phyloP scores from a whole-genome alignment of 2,329 filamentous ascomycete genomes.

The Cladorrhinum sp. region DNA sequence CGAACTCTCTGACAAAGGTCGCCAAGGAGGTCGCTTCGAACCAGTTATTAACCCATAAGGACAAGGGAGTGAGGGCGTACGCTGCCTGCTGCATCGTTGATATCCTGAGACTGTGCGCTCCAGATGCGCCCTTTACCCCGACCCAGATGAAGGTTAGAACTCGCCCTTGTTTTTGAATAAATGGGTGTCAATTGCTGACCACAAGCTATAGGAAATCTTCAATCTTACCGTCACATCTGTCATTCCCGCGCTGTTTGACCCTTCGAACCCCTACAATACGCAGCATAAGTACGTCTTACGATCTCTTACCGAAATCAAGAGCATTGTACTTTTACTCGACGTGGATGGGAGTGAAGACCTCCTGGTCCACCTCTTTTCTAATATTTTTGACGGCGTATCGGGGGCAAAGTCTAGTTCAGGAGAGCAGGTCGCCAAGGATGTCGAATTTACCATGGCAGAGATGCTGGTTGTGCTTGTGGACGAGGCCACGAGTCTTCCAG shows the following conservation, averaged over 20 bases:
- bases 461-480: slow-evolving; percentile 84
- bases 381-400: slow-evolving; percentile 89
- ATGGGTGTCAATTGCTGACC: slow-evolving; percentile 24
- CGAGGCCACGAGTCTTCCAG: slow-evolving; percentile 73
- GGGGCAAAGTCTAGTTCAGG: slow-evolving; percentile 71
- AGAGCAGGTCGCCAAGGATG: slow-evolving; percentile 85
- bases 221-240: slow-evolving; percentile 80
- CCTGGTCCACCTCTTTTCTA: slow-evolving; percentile 76
- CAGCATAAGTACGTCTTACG: slow-evolving; percentile 90
- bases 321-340: slow-evolving; percentile 86
- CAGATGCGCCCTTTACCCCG: slow-evolving; percentile 88
- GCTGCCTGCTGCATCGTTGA: slow-evolving; percentile 88
- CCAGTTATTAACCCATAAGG: slow-evolving; percentile 85
- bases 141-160: slow-evolving; percentile 82
- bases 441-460: slow-evolving; percentile 87
- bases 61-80: slow-evolving; percentile 88
- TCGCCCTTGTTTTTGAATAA: slow-evolving; percentile 23
- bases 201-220: slow-evolving; percentile 75
- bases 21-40: slow-evolving; percentile 80
- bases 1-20: slow-evolving; percentile 77
- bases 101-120: slow-evolving; percentile 86
- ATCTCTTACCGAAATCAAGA: slow-evolving; percentile 90
- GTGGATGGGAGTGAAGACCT: slow-evolving; percentile 78
- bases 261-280: slow-evolving; percentile 83
- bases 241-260: slow-evolving; percentile 80